Conservation (phyloP, 2,329 filamentous ascomycete species). For the Fusarium redolens region DNA sequence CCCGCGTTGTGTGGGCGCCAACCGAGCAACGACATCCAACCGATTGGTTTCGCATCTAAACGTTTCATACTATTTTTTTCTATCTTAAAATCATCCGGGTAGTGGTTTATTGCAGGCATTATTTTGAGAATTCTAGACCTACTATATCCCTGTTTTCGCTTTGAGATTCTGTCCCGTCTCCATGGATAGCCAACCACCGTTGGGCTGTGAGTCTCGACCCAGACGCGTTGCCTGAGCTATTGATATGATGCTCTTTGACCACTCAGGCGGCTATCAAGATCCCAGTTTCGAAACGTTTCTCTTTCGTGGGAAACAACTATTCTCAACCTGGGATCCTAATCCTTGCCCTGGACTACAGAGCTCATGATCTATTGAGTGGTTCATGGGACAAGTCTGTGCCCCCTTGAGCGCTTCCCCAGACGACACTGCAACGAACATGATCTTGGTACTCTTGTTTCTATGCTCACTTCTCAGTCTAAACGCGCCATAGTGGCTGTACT, state of each 20-base stretch:
- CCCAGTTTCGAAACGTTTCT: conserved; percentile 31
- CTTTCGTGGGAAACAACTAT: conserved; percentile 11
- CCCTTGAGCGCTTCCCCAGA: conserved; percentile 37
- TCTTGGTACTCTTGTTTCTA: conserved; percentile 3
- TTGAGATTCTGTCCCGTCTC: neutral
- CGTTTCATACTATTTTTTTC: conserved; percentile 19
- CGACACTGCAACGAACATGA: conserved; percentile 14
- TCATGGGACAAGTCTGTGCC: conserved; percentile 6
- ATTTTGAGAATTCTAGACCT: conserved; percentile 12
- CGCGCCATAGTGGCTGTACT: conserved; percentile 19
- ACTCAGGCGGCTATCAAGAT: conserved; percentile 40
- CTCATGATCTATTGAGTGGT: conserved; percentile 10
- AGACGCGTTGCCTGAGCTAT: conserved; percentile 6
- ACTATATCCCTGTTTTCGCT: conserved; percentile 8
- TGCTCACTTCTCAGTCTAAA: conserved; percentile 4
- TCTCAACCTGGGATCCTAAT: conserved; percentile 7
- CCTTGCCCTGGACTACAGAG: neutral
- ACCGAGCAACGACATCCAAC: conserved; percentile 37
- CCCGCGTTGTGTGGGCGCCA: conserved; percentile 29
- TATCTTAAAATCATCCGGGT: neutral
- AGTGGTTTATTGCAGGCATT: conserved; percentile 11
- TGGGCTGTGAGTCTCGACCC: conserved; percentile 20
- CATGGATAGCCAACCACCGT: conserved; percentile 22
- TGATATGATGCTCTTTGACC: conserved; percentile 11
- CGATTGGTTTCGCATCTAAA: neutral